A percentile compares a stretch with the other conserved stretches of the same genome.
These are phyloP conservation scores for Wickerhamomyces bisporus DNA, from an alignment of 805 yeast genomes.

Conservation along the genomic window DNA sequence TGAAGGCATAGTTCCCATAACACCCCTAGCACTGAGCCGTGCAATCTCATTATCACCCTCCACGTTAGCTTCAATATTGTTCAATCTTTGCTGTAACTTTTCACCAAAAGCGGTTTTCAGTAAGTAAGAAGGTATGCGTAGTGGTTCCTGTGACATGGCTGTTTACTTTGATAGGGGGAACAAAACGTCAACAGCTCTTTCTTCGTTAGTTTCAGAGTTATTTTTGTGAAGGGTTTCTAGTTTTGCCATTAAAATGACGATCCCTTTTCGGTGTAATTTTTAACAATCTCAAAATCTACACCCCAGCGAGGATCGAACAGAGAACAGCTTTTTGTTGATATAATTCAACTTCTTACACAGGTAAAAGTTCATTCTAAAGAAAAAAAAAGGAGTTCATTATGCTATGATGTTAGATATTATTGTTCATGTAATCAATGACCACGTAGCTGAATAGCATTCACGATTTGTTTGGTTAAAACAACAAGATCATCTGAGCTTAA, in stretches of 20 bases:
- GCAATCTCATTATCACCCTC: slow-evolving; percentile 7
- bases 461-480: slow-evolving; percentile 35
- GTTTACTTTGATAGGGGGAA: too few relatives aligned
- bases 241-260: too few relatives aligned
- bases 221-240: too few relatives aligned
- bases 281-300: too few relatives aligned
- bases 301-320: too few relatives aligned
- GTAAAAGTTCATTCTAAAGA: too few relatives aligned
- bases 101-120: slow-evolving; percentile 18
- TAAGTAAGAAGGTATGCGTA: slow-evolving; percentile 12
- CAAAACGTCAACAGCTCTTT: background rate
- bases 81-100: slow-evolving; percentile 7
- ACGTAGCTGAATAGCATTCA: slow-evolving; percentile 44
- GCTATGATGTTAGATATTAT: background rate
- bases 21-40: slow-evolving; percentile 11
- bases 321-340: too few relatives aligned
- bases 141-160: background rate
- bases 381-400: too few relatives aligned
- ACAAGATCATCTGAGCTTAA: slow-evolving; percentile 10
- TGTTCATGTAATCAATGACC: slow-evolving; percentile 27
- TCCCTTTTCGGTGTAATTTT: too few relatives aligned
- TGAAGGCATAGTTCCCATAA: slow-evolving; percentile 18
- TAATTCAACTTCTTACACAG: too few relatives aligned
- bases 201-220: too few relatives aligned
- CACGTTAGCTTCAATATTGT: background rate